Evolutionary conservation across 2,329 filamentous ascomycete species (phyloP).

Genomic region (Cytospora paraplurivora): DNA sequence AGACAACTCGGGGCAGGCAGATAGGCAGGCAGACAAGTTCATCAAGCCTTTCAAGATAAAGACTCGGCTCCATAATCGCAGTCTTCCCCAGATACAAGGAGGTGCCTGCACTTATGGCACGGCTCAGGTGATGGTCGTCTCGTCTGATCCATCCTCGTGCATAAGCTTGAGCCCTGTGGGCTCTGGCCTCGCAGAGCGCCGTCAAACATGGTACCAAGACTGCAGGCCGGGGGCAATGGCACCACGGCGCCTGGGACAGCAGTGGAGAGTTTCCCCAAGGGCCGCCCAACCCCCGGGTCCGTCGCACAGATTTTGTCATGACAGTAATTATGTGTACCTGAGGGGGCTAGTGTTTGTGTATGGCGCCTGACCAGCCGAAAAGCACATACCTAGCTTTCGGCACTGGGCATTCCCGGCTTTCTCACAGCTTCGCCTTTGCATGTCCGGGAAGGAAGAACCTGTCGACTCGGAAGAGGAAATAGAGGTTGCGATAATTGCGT

Average conservation of each 20-base stretch:
- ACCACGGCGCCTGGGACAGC: constrained; percentile 10
- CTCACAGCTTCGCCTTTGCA: not conserved
- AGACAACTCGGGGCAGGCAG: not conserved
- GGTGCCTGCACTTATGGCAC: not conserved
- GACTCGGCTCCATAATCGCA: not conserved
- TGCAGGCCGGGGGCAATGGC: constrained; percentile 10
- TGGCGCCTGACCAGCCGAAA: not conserved
- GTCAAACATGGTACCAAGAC: constrained; percentile 11
- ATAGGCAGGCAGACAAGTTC: not conserved
- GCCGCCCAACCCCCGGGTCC: constrained; percentile 13
- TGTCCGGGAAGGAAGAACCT: not conserved
- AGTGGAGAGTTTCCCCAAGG: constrained; percentile 1
- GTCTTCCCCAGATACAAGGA: not conserved
- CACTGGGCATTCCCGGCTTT: not conserved
- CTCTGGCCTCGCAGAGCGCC: constrained; percentile 17
- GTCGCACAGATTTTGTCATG: constrained; percentile 11
- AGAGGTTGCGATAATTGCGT: not conserved
- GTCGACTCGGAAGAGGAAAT: not conserved
- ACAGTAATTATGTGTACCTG: not conserved
- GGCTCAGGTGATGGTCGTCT: not conserved
- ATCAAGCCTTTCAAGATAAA: not conserved
- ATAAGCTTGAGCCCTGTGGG: constrained; percentile 20
- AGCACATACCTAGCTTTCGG: no score
- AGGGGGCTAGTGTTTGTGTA: not conserved
- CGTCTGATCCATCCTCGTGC: not conserved